A percentile compares a stretch with the other conserved stretches of the same genome.
phyloP scores from a whole-genome alignment of 140 eudicot species.

The Bidens hawaiensis region DNA sequence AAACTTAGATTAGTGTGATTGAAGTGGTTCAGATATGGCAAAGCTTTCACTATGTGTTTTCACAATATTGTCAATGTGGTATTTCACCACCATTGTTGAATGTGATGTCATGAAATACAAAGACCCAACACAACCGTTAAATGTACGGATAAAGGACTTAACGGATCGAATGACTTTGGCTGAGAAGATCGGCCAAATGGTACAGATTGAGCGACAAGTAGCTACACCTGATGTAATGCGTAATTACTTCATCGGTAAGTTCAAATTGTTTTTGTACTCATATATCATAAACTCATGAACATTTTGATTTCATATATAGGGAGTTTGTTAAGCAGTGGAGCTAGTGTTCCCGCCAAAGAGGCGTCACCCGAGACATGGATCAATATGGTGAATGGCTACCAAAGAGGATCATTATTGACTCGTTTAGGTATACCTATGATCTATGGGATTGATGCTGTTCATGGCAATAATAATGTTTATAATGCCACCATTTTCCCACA shows the following conservation, averaged over 20 bases:
- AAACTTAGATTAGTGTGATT: too few species aligned
- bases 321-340: conserved; percentile 52
- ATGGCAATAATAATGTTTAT: conserved; percentile 52
- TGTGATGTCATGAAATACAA: conserved; percentile 26
- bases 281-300: background rate
- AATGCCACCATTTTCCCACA: conserved; percentile 61
- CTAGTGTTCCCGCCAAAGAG: conserved; percentile 34
- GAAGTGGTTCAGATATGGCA: conserved; percentile 28
- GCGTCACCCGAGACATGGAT: conserved; percentile 45
- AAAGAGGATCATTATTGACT: conserved; percentile 42
- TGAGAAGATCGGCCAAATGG: conserved; percentile 71
- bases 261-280: background rate
- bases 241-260: conserved; percentile 43
- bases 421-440: conserved; percentile 59
- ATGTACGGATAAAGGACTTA: conserved; percentile 46
- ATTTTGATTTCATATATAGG: conserved; percentile 21
- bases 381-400: conserved; percentile 47
- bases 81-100: conserved; percentile 12
- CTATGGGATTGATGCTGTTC: conserved; percentile 62
- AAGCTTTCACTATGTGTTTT: conserved; percentile 17
- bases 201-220: conserved; percentile 42
- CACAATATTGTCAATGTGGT: conserved; percentile 11
- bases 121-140: conserved; percentile 37
- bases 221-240: conserved; percentile 45
- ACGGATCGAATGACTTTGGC: conserved; percentile 47